Percentiles rank a stretch among this genome's conserved stretches.
phyloP scores from a whole-genome alignment of 1,139 yeast genomes.

The Candida glucosophila region DNA sequence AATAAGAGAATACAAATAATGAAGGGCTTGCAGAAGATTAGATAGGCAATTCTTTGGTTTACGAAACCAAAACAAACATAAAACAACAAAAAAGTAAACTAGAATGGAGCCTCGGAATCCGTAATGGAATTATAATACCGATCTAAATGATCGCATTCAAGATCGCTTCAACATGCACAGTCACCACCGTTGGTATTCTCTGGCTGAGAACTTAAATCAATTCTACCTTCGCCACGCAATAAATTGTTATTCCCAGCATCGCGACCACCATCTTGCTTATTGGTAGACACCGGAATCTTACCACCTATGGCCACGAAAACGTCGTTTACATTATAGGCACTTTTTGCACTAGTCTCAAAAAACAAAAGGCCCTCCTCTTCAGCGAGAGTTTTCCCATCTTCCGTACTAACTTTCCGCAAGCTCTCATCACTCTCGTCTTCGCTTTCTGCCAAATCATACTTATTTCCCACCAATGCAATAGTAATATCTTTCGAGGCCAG shows the following conservation, averaged over 20 bases:
- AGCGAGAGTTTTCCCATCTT: conserved; percentile 73
- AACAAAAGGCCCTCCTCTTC: conserved; percentile 72
- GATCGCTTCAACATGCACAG: conserved; percentile 8
- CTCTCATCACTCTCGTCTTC: conserved; percentile 16
- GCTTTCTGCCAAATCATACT: conserved; percentile 57
- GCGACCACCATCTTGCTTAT: conserved; percentile 4
- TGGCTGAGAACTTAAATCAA: conserved; percentile 13
- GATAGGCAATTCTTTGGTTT: too few relatives aligned
- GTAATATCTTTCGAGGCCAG: conserved; percentile 88
- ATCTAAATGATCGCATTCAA: too few relatives aligned
- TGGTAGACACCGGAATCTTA: conserved; percentile 51
- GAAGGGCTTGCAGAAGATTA: too few relatives aligned
- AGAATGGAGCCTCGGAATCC: too few relatives aligned
- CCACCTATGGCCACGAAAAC: conserved; percentile 79
- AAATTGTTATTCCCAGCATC: conserved; percentile 5
- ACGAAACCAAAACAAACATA: too few relatives aligned
- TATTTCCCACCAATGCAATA: conserved; percentile 91
- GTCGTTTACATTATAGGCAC: conserved; percentile 74
- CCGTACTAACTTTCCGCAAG: conserved; percentile 72
- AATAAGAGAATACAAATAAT: too few relatives aligned
- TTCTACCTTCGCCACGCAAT: conserved; percentile 14
- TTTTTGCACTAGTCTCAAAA: conserved; percentile 91
- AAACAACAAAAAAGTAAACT: too few relatives aligned
- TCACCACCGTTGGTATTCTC: conserved; percentile 5
- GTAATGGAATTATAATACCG: too few relatives aligned